These are phyloP conservation scores for Macrolepiota dolichaula DNA, from an alignment of 768 basidiomycete genomes.

Conservation along the genomic window DNA sequence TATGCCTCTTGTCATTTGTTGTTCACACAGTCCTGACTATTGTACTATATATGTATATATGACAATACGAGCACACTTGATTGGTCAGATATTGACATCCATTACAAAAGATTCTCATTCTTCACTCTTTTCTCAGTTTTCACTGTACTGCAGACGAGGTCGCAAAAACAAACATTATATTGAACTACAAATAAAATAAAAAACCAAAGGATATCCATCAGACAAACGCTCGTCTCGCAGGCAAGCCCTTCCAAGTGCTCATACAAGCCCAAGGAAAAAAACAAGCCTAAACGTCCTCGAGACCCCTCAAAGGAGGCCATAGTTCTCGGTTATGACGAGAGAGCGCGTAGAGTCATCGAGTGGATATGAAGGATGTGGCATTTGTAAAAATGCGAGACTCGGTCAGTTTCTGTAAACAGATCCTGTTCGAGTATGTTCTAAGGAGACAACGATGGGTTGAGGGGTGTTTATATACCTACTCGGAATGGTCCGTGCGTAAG, in stretches of 20 bases:
- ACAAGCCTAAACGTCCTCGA: slow-evolving; percentile 64
- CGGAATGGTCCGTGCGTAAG: slow-evolving; percentile 26
- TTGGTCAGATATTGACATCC: no score
- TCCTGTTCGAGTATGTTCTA: slow-evolving; percentile 81
- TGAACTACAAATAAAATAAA: background rate
- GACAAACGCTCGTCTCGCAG: slow-evolving; percentile 60
- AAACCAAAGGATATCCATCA: slow-evolving; percentile 45
- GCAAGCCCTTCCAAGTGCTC: slow-evolving; percentile 28
- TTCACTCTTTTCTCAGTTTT: no score
- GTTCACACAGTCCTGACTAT: background rate
- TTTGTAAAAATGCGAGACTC: slow-evolving; percentile 79
- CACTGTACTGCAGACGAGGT: no score
- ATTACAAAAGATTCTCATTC: no score
- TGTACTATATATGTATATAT: no score
- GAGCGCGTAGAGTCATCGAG: slow-evolving; percentile 65
- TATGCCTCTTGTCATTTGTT: no score
- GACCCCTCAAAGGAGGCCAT: slow-evolving; percentile 36
- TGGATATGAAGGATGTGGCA: slow-evolving; percentile 71
- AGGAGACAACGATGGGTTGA: slow-evolving; percentile 23
- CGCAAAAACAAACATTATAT: background rate
- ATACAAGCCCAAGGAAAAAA: slow-evolving; percentile 21
- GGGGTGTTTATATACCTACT: slow-evolving; percentile 22
- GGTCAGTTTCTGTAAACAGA: slow-evolving; percentile 82
- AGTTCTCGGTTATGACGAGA: slow-evolving; percentile 66
- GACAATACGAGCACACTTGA: no score